phyloP scores from a whole-genome alignment of 1,284 basidiomycete species.

The Puccinia hordei region DNA sequence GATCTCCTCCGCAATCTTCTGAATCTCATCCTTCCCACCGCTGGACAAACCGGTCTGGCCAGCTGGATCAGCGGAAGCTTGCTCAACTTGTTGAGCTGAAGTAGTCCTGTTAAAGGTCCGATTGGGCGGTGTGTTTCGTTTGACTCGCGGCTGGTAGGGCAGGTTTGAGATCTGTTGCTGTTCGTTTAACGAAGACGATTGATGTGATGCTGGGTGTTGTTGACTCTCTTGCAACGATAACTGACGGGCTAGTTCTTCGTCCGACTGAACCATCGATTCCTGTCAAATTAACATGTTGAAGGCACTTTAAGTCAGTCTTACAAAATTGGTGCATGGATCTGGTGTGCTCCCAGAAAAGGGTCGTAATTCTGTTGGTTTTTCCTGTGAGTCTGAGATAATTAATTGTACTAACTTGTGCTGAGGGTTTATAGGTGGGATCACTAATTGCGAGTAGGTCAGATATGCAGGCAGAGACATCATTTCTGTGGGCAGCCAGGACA shows the following conservation, averaged over 20 bases:
- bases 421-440: slow-evolving; percentile 43
- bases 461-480: slow-evolving; percentile 32
- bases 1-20: slow-evolving; percentile 49
- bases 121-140: slow-evolving; percentile 16
- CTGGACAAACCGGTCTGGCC: not conserved
- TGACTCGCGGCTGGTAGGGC: slow-evolving; percentile 48
- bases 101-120: not conserved
- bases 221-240: slow-evolving; percentile 30
- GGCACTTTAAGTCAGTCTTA: not conserved
- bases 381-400: not conserved
- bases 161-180: slow-evolving; percentile 38
- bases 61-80: not conserved
- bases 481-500: slow-evolving; percentile 32
- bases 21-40: slow-evolving; percentile 44
- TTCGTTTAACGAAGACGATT: not conserved
- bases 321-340: not conserved
- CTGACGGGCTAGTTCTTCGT: slow-evolving; percentile 49
- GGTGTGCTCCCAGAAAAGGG: not conserved
- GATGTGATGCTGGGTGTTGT: not conserved
- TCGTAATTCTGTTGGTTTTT: not conserved
- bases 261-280: slow-evolving; percentile 22
- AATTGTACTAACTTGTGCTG: slow-evolving; percentile 28
- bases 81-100: not conserved
- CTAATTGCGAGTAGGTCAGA: slow-evolving; percentile 45
- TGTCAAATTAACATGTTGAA: slow-evolving; percentile 7